Evolutionary conservation across 2,329 filamentous ascomycete species (phyloP).

Genomic region (Elsinoe batatas): DNA sequence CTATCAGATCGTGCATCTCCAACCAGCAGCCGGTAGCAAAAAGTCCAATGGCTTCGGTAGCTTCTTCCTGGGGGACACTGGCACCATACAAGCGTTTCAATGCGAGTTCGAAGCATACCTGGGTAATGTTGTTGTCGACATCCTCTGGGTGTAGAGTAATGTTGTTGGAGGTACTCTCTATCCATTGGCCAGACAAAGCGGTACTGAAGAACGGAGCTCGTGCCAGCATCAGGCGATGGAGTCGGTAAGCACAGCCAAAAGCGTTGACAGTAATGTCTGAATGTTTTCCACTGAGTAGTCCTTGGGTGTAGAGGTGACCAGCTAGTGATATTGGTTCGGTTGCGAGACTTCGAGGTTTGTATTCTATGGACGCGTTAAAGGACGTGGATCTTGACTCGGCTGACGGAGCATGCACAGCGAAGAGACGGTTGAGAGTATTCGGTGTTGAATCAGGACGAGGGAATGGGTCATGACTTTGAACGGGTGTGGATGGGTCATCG

Average conservation of each 20-base stretch:
- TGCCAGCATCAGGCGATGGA: conserved; percentile 47
- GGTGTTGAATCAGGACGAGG: conserved; percentile 31
- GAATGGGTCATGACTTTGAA: conserved; percentile 21
- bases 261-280: conserved; percentile 46
- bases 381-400: conserved; percentile 32
- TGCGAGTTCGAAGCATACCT: conserved; percentile 44
- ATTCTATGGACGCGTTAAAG: conserved; percentile 24
- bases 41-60: conserved; percentile 43
- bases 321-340: conserved; percentile 29
- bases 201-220: conserved; percentile 47
- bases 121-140: conserved; percentile 45
- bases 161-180: conserved; percentile 43
- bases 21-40: conserved; percentile 50
- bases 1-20: conserved; percentile 48
- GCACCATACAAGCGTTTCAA: conserved; percentile 46
- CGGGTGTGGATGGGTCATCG: conserved; percentile 38
- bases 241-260: conserved; percentile 42
- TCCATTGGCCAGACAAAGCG: conserved; percentile 46
- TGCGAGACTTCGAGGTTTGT: neutral
- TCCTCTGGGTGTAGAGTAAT: conserved; percentile 45
- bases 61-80: conserved; percentile 39
- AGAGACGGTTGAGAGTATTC: conserved; percentile 36
- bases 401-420: conserved; percentile 33
- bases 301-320: conserved; percentile 43
- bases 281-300: conserved; percentile 42